These are phyloP conservation scores for Epichloe aotearoae DNA, from an alignment of 2,329 filamentous ascomycete genomes.

Conservation along the genomic window DNA sequence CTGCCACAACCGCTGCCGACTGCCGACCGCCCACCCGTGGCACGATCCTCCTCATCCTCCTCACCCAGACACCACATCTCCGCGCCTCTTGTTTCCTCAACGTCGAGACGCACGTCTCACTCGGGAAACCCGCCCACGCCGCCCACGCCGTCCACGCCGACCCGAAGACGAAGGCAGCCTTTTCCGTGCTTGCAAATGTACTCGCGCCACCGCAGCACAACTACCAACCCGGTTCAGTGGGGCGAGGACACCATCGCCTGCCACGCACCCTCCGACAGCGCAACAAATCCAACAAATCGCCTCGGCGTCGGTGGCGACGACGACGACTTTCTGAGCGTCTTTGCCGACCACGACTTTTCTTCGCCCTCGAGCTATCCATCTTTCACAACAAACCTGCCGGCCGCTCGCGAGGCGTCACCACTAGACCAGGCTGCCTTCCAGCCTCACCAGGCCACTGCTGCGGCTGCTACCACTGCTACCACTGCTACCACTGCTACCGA, in stretches of 20 bases:
- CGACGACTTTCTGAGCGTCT: slow-evolving; percentile 13
- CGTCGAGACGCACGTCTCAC: background rate
- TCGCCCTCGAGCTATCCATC: slow-evolving; percentile 24
- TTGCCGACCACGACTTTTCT: slow-evolving; percentile 19
- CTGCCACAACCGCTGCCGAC: slow-evolving; percentile 6
- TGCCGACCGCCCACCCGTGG: slow-evolving; percentile 4
- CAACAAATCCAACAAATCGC: background rate
- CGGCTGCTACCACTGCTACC: too few species aligned
- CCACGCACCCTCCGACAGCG: background rate
- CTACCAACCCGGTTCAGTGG: slow-evolving; percentile 2
- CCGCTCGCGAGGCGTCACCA: background rate
- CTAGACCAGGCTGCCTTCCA: slow-evolving; percentile 3
- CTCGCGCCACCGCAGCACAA: background rate
- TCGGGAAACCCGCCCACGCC: background rate
- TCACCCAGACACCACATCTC: slow-evolving; percentile 6
- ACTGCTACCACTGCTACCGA: background rate
- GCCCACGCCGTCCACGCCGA: slow-evolving; percentile 2
- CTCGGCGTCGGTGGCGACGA: slow-evolving; percentile 4
- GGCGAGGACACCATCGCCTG: slow-evolving; percentile 6
- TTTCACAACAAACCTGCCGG: slow-evolving; percentile 9
- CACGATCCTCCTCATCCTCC: slow-evolving; percentile 10
- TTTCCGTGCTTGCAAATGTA: background rate
- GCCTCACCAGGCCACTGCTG: slow-evolving; percentile 4
- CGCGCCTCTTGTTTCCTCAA: background rate
- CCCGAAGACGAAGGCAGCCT: background rate